phyloP scores from a whole-genome alignment of 2,329 filamentous ascomycete species.

The Dactylellina sp. region DNA sequence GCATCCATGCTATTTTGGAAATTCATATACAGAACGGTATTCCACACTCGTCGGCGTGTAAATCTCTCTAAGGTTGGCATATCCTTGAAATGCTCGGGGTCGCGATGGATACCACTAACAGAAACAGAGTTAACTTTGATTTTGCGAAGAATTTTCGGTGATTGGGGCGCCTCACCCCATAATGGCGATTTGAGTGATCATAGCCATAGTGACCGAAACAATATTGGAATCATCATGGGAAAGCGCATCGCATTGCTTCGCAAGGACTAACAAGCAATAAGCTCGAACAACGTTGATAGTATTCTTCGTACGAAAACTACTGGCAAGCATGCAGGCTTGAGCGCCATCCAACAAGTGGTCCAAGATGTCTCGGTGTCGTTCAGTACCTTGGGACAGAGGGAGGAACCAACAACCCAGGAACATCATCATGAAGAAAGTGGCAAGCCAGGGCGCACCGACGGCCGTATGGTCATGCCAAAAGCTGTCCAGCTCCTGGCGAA shows the following conservation, averaged over 20 bases:
- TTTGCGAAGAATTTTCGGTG: background rate
- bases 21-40: conserved; percentile 53
- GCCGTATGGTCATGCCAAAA: conserved; percentile 39
- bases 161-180: conserved; percentile 26
- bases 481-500: conserved; percentile 36
- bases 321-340: conserved; percentile 30
- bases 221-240: conserved; percentile 52
- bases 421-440: conserved; percentile 54
- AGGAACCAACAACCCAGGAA: conserved; percentile 53
- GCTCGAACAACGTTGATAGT: conserved; percentile 43
- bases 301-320: conserved; percentile 29
- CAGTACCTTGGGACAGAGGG: conserved; percentile 31
- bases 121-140: background rate
- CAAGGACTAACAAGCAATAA: conserved; percentile 43
- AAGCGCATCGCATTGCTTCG: conserved; percentile 50
- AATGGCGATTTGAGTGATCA: conserved; percentile 53
- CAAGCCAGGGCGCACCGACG: conserved; percentile 25
- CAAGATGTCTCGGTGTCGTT: conserved; percentile 25
- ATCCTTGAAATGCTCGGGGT: conserved; percentile 51
- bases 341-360: conserved; percentile 44
- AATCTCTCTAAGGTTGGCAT: conserved; percentile 47
- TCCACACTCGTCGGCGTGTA: conserved; percentile 44
- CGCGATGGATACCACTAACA: conserved; percentile 47
- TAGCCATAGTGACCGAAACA: conserved; percentile 43
- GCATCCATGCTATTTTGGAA: conserved; percentile 56